Evolutionary conservation across 2,329 filamentous ascomycete species (phyloP), one percentile per base, ranked within the genome.

Genomic region (Colletotrichum nymphaeae): DNA sequence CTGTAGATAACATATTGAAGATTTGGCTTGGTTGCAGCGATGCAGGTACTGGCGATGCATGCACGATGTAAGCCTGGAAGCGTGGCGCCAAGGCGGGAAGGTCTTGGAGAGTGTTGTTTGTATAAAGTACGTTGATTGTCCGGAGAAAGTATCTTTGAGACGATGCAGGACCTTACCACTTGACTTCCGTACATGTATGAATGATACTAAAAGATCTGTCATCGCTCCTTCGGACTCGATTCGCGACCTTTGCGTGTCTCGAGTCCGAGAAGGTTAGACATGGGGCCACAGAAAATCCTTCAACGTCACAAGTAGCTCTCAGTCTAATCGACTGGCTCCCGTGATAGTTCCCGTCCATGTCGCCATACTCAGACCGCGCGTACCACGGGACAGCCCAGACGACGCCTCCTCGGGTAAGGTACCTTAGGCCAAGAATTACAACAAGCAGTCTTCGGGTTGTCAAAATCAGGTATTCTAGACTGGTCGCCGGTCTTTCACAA

Each of bases 1-100:
- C 53, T 30, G 35, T 53, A 2, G 63, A 70, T 8, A 37, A 30
- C 67, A 66, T 70, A n/a, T 67, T 55, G 8, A 9, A 11, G 11
- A 35, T 4, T 14, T 32, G 30, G 14, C 22, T 24, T 37, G n/a
- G 14, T 37, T 12, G 8, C 46, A 55, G 30, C 12, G n/a, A 8
- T 32, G 42, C 11, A n/a, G 42, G 24, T 46, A 4, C 11, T 49
- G 32, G 46, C n/a, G 6, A 24, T 19, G 5, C 16, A 37, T 22
- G 30, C 28, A 28, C 5, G n/a, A 30, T 42, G 12, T 42, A 16
- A 42, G 22, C 22, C 52, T 26, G 12, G n/a, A 56, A 35, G 32
- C 4, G 30, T 16, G 28, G 22, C 32, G 49, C 49, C 30, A 37
- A 42, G 49, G n/a, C 30, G 14, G 28, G 6, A 65, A 16, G 5